A percentile compares a stretch with the other conserved stretches of the same genome.
phyloP scores from a whole-genome alignment of 768 basidiomycete species.

The Russula ochroleuca region DNA sequence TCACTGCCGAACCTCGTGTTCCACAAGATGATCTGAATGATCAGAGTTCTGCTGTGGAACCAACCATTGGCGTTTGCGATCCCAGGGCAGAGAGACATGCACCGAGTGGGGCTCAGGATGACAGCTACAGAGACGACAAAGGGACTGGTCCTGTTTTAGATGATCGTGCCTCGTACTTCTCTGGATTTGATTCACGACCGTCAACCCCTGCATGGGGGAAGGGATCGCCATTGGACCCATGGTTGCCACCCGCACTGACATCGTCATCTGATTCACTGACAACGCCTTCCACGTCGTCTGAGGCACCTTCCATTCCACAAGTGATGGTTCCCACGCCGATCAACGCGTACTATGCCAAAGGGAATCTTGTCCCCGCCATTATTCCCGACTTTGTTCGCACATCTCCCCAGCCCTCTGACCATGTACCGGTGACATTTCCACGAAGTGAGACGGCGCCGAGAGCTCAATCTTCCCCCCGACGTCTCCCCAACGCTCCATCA shows the following conservation, averaged over 20 bases:
- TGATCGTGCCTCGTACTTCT: constrained; percentile 21
- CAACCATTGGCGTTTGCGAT: neutral
- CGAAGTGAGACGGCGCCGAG: constrained; percentile 33
- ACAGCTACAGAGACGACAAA: constrained; percentile 3
- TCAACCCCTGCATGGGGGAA: constrained; percentile 23
- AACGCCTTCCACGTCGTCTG: constrained; percentile 26
- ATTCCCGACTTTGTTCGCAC: constrained; percentile 30
- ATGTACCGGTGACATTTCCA: constrained; percentile 45
- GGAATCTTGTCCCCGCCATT: constrained; percentile 34
- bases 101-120: constrained; percentile 1
- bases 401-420: constrained; percentile 26
- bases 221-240: constrained; percentile 22
- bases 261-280: constrained; percentile 27
- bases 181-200: constrained; percentile 22
- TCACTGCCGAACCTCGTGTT: constrained; percentile 3
- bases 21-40: constrained; percentile 6
- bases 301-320: constrained; percentile 17
- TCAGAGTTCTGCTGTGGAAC: constrained; percentile 12
- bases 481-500: constrained; percentile 36
- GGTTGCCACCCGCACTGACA: constrained; percentile 21
- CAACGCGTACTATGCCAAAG: constrained; percentile 30
- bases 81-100: neutral
- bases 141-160: constrained; percentile 1
- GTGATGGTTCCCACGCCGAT: constrained; percentile 9
- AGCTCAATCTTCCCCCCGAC: constrained; percentile 37